Base-by-base conservation (phyloP, 306 rosid species). In the Urtica urens region DNA sequence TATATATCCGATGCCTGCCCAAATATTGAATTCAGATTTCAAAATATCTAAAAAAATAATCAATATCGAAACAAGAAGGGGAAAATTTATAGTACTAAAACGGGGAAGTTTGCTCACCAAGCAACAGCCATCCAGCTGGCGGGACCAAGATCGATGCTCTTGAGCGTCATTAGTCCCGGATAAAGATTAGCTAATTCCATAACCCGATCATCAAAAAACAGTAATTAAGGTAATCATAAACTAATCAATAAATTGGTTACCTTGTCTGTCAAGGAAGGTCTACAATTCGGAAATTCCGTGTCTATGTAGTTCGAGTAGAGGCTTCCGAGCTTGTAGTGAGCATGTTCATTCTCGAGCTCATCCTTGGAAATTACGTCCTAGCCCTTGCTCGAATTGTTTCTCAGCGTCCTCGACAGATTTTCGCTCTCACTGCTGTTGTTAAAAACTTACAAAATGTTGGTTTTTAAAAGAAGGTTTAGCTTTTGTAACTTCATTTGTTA, bases 81-180 rank as follows among this genome's bases (percentile, higher is more conserved):
- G n/a, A n/a, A n/a, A n/a, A n/a, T n/a, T n/a, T n/a, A n/a, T n/a
- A n/a, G n/a, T n/a, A n/a, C n/a, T n/a, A n/a, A n/a, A n/a, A n/a
- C n/a, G n/a, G n/a, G n/a, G 4, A 35, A 3, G 40, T 16, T 35
- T 35, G 52, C 73, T 77, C 71, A 80, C 95, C 93, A 85, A n/a
- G 92, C 77, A 68, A 85, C 78, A 11, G 93, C 83, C 84, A 85
- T 85, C 95, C 95, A 85, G 60, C 87, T 85, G 4, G 95, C 95
- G 1, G 95, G 95, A 6, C 81, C 80, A 73, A 85, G 76, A 64
- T 80, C 93, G 9, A 85, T 78, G 19, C 92, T 80, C 67, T 74
- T 80, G 54, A 85, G 67, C 0, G 84, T 75, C 73, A 64, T 63
- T 22, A 85, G 4, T 5, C 70, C 78, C 0, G 95, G 87, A 59